Evolutionary conservation across 2,329 filamentous ascomycete species (phyloP).

Genomic region (Beauveria brongniartii): DNA sequence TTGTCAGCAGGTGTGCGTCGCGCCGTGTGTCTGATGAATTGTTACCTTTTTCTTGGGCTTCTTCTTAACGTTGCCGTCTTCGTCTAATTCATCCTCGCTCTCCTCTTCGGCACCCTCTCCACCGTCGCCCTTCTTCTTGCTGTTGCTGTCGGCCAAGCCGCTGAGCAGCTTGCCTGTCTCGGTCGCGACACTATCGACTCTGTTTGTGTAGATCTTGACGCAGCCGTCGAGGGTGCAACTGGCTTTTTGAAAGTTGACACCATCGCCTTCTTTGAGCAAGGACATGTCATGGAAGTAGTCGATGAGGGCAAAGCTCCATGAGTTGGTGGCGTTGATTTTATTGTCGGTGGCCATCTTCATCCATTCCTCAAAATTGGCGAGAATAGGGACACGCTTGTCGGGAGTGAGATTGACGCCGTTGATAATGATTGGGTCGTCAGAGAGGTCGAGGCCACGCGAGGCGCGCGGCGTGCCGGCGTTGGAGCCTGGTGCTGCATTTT

Average conservation of each 20-base stretch:
- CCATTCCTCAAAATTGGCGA: conserved; percentile 99
- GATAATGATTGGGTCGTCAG: conserved; percentile 55
- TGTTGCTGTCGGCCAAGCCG: conserved; percentile 81
- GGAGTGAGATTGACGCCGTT: conserved; percentile 76
- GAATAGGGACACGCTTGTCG: conserved; percentile 89
- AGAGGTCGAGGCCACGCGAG: conserved; percentile 31
- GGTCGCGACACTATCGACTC: conserved; percentile 95
- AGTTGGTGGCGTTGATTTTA: conserved; percentile 96
- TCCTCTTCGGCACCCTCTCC: conserved; percentile 62
- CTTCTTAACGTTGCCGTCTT: conserved; percentile 52
- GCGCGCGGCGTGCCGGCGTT: conserved; percentile 45
- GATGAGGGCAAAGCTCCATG: conserved; percentile 99
- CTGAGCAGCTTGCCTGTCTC: conserved; percentile 94
- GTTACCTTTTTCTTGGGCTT: conserved; percentile 68
- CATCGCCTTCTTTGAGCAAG: conserved; percentile 86
- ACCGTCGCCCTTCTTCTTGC: conserved; percentile 60
- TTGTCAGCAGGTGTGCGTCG: neutral
- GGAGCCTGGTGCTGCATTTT: conserved; percentile 47
- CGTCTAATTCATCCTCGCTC: conserved; percentile 54
- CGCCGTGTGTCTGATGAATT: neutral
- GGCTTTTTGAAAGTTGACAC: conserved; percentile 97
- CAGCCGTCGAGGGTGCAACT: conserved; percentile 96
- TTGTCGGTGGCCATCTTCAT: conserved; percentile 99
- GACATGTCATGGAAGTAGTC: conserved; percentile 99
- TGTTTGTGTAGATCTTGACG: conserved; percentile 97